phyloP scores from a whole-genome alignment of 441 rosid species.

The Biscutella laevigata region DNA sequence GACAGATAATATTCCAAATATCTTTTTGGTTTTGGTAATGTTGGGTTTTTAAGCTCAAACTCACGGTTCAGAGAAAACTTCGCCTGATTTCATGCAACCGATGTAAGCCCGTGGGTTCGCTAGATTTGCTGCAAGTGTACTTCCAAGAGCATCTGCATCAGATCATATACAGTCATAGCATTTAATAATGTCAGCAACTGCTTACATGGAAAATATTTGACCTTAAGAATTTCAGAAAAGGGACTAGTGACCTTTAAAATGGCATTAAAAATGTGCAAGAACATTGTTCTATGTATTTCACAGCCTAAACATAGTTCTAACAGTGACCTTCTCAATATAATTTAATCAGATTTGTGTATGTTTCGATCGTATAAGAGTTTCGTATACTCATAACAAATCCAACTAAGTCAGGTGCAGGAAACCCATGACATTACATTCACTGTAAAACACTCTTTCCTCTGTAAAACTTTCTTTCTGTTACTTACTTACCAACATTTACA shows the following conservation, averaged over 20 bases:
- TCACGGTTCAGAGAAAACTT: constrained; percentile 88
- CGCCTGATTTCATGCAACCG: constrained; percentile 97
- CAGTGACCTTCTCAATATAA: neutral
- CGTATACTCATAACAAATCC: neutral
- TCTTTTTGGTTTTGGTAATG: neutral
- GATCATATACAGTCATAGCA: constrained; percentile 10
- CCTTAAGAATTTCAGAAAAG: neutral
- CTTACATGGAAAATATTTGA: neutral
- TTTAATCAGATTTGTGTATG: neutral
- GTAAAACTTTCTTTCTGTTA: neutral
- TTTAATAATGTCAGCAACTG: constrained; percentile 1
- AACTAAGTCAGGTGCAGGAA: neutral
- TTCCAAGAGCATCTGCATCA: constrained; percentile 61
- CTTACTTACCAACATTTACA: constrained; percentile 48
- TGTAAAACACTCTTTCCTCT: too few species aligned
- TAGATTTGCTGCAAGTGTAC: constrained; percentile 62
- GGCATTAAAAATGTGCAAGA: neutral
- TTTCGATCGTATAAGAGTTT: neutral
- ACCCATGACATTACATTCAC: too few species aligned
- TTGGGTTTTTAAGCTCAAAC: constrained; percentile 25
- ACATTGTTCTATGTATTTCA: neutral
- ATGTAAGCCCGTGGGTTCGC: constrained; percentile 76
- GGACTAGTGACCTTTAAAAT: neutral
- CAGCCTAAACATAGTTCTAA: neutral
- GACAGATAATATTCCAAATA: neutral